Base-by-base conservation (phyloP, 2,329 filamentous ascomycete genomes). In the Exophiala sp. region DNA sequence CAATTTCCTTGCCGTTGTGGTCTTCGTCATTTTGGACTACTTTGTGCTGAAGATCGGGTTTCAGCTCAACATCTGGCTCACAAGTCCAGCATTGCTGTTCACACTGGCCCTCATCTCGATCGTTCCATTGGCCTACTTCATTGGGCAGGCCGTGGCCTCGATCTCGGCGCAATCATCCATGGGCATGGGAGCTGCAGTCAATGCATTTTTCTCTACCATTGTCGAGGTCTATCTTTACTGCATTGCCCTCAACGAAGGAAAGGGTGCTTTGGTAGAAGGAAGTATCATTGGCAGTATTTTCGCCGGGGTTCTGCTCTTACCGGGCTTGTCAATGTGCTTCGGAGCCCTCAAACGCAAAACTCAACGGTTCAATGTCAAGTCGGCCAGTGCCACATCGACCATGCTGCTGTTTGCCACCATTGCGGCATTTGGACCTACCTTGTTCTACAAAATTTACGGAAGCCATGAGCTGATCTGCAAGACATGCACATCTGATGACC, bases 381-480 rank as follows among this genome's bases (percentile, higher is more conserved):
- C 92, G 33, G 94, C 94, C 29, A 91, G 94, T 68, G 94, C 97
- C 33, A 97, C 92, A 0, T 96, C 91, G 2, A 99, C 94, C 0
- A 99, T 99, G 94, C 75, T 99, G 52, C 79, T 99, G 8, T 99
- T 99, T 68, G 92, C 94, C 20, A 88, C 95, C 36, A 94, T 99
- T 63, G 92, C 89, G 58, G 90, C 92, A 7, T 99, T 99, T 71
- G 88, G 92, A 0, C 94, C 94, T 2, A 99, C 94, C 0, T 75
- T 99, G 11, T 99, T 99, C 74, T 99, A 97, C 72, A 92, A 99
- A 68, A 96, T 99, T 59, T 97, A 97, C 70, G 95, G 94, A 63
- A 96, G 91, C 45, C 94, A 99, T 68, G 91, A 99, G 73, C 81
- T 99, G 48, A 94, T 90, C 66, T 99, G 94, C 67, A 82, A 77